Base-by-base conservation (phyloP, 2,329 filamentous ascomycete species). In the Hymenoscyphus linearis region DNA sequence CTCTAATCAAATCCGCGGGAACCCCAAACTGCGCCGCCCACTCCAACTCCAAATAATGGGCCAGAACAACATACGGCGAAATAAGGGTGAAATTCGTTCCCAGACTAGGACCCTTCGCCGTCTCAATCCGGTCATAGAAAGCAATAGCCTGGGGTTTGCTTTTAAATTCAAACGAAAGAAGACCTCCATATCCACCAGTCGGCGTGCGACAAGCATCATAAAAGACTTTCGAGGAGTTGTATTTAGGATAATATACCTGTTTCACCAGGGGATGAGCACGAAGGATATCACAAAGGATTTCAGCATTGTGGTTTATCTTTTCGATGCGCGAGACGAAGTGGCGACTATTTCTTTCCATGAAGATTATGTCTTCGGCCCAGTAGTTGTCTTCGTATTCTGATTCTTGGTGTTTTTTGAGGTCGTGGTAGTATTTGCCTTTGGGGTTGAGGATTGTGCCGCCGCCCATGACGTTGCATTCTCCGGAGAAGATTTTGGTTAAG, bases 381-480 rank as follows among this genome's bases (percentile, higher is more conserved):
- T 95, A 92, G 59, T 90, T 92, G 74, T 97, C 91, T 75, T 96
- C 90, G 73, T 89, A 95, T 52, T 89, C 84, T 9, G 75, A 73
- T 4, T 77, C 76, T 73, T 90, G 84, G n/a, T 81, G 79, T 4
- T 78, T 72, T 72, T 91, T 93, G n/a, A 99, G 75, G 0, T 76
- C 68, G 2, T 73, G 60, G 74, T 96, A 96, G 76, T 88, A 89
- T 53, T 77, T 84, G n/a, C 86, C 79, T 60, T 86, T 83, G 0
- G 84, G 84, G 69, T 87, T 87, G 53, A 87, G 72, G 59, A 87
- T 83, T 53, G 81, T 77, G 66, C 87, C 89, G 60, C 95, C 95
- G 62, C 93, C 95, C 93, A 98, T 98, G 67, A 99, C 95, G 74
- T 99, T 98, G 74, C 91, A 95, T 75, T 97, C 95, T 57, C 95